These are phyloP conservation scores for Myochromella boudieri DNA, from an alignment of 768 basidiomycete species.

Conservation along the genomic window DNA sequence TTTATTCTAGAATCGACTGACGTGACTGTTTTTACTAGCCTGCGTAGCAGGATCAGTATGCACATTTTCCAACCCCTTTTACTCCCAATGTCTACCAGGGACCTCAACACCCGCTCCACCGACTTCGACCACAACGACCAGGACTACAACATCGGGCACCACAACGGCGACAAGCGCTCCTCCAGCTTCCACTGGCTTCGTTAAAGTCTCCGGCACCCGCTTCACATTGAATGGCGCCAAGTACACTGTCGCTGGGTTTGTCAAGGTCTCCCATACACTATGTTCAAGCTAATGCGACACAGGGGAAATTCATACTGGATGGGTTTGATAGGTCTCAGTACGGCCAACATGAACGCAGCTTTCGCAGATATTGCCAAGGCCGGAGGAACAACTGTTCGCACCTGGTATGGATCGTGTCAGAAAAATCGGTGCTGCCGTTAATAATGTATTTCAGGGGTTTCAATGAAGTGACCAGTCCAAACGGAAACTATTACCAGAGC, in stretches of 20 bases:
- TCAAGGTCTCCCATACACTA: background rate
- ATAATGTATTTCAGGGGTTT: constrained; percentile 55
- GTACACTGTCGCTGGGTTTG: constrained; percentile 56
- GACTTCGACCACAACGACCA: constrained; percentile 12
- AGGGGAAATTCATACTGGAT: constrained; percentile 47
- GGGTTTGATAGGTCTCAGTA: constrained; percentile 42
- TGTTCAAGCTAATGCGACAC: background rate
- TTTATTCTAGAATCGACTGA: background rate
- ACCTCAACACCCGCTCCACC: constrained; percentile 13
- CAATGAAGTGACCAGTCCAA: constrained; percentile 51
- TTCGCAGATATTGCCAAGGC: constrained; percentile 48
- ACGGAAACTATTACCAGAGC: constrained; percentile 49
- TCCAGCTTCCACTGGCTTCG: constrained; percentile 30
- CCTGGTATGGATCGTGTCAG: no score
- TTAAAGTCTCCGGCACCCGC: constrained; percentile 49
- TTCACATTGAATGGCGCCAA: constrained; percentile 50
- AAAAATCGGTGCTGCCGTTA: no score
- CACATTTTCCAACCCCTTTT: constrained; percentile 34
- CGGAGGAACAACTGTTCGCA: constrained; percentile 52
- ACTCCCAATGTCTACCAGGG: constrained; percentile 45
- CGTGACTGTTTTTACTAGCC: constrained; percentile 20
- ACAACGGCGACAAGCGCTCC: constrained; percentile 19
- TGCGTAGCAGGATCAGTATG: constrained; percentile 35
- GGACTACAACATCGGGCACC: constrained; percentile 16
- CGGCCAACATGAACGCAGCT: constrained; percentile 44